These are phyloP conservation scores for Cicer cuneatum DNA, from an alignment of 306 rosid genomes.

Conservation along the genomic window DNA sequence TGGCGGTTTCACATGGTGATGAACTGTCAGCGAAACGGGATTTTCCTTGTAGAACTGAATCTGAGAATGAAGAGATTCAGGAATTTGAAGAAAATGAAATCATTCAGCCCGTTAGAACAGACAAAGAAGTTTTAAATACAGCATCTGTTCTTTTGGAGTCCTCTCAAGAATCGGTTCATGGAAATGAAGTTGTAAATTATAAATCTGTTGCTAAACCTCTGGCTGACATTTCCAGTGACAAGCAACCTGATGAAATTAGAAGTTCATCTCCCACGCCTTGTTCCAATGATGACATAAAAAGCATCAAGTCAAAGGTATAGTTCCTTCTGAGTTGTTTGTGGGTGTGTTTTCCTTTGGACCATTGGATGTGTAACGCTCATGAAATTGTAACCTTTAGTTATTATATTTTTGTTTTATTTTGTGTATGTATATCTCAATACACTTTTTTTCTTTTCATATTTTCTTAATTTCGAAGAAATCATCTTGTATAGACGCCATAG, in stretches of 20 bases:
- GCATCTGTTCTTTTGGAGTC: conserved; percentile 43
- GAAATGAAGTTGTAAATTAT: conserved; percentile 35
- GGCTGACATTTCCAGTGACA: conserved; percentile 26
- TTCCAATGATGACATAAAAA: conserved; percentile 41
- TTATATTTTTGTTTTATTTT: conserved; percentile 14
- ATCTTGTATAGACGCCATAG: background rate
- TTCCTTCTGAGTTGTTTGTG: conserved; percentile 31
- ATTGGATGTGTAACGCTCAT: background rate
- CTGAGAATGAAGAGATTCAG: conserved; percentile 49
- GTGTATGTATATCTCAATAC: background rate
- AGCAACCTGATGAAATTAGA: conserved; percentile 44
- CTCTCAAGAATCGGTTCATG: conserved; percentile 44
- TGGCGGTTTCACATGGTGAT: conserved; percentile 50
- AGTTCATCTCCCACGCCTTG: conserved; percentile 33
- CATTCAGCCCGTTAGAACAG: conserved; percentile 38
- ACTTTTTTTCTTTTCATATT: background rate
- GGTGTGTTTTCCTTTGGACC: conserved; percentile 6
- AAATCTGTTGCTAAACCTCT: conserved; percentile 35
- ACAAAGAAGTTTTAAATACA: conserved; percentile 40
- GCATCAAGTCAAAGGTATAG: conserved; percentile 53
- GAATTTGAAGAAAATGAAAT: conserved; percentile 45
- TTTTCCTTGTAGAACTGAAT: conserved; percentile 43
- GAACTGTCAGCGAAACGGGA: conserved; percentile 41
- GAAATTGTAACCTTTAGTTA: conserved; percentile 3
- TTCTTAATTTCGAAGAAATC: conserved; percentile 25